Percentiles rank a stretch among this genome's conserved stretches.
These are phyloP conservation scores for Aquilaria sinensis DNA, from an alignment of 345 rosid species.

Conservation along the genomic window DNA sequence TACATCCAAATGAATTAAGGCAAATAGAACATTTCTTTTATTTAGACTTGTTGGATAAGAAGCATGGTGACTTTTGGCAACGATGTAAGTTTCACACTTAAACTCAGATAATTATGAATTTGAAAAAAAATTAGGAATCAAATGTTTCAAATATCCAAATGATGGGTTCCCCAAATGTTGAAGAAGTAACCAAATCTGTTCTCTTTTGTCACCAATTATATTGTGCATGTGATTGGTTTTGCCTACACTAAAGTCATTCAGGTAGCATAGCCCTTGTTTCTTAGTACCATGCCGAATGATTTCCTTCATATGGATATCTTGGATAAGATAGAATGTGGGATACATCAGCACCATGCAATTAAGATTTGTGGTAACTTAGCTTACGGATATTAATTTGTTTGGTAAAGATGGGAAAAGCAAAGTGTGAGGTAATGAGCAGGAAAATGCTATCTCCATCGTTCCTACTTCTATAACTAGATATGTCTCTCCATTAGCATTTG, in stretches of 20 bases:
- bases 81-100: constrained; percentile 8
- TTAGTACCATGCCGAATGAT: no score
- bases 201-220: not conserved
- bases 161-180: constrained; percentile 8
- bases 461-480: not conserved
- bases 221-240: not conserved
- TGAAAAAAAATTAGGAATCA: constrained; percentile 6
- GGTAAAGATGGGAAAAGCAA: not conserved
- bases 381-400: no score
- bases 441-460: not conserved
- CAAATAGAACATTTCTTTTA: not conserved
- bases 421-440: not conserved
- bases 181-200: constrained; percentile 14
- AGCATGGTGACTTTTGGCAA: constrained; percentile 13
- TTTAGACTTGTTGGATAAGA: constrained; percentile 10
- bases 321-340: no score
- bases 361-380: no score
- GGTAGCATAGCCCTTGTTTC: no score
- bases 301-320: no score
- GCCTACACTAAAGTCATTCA: not conserved
- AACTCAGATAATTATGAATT: not conserved
- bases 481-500: not conserved
- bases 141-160: constrained; percentile 3
- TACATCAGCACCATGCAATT: no score
- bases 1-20: not conserved